Evolutionary conservation across 805 yeast genomes (phyloP).

Genomic region (Candida sonorensis): DNA sequence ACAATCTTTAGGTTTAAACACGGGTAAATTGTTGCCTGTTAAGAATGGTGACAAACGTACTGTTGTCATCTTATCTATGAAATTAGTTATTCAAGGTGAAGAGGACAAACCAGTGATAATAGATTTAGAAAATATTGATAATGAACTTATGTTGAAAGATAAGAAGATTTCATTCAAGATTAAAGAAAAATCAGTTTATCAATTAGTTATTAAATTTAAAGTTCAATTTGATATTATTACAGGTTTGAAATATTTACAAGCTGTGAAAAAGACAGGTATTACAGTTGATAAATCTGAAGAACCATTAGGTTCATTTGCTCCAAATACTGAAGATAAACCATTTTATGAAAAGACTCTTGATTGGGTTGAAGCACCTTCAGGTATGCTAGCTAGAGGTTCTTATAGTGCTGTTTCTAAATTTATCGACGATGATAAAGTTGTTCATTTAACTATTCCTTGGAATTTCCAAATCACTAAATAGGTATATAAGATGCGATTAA

Average conservation of each 20-base stretch:
- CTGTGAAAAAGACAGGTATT: slow-evolving; percentile 80
- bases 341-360: slow-evolving; percentile 63
- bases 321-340: slow-evolving; percentile 76
- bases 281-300: slow-evolving; percentile 82
- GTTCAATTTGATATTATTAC: slow-evolving; percentile 82
- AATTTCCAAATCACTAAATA: slow-evolving; percentile 69
- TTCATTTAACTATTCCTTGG: slow-evolving; percentile 78
- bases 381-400: slow-evolving; percentile 80
- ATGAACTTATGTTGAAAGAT: slow-evolving; percentile 45
- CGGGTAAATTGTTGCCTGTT: slow-evolving; percentile 52
- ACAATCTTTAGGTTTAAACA: slow-evolving; percentile 70
- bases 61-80: slow-evolving; percentile 75
- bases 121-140: slow-evolving; percentile 54
- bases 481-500: not conserved
- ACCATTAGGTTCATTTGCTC: slow-evolving; percentile 87
- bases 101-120: slow-evolving; percentile 55
- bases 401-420: slow-evolving; percentile 79
- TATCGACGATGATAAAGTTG: slow-evolving; percentile 76
- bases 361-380: slow-evolving; percentile 87
- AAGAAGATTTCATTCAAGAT: slow-evolving; percentile 60
- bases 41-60: slow-evolving; percentile 66
- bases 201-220: slow-evolving; percentile 66
- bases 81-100: slow-evolving; percentile 61
- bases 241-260: slow-evolving; percentile 80
- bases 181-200: slow-evolving; percentile 72